Base-by-base conservation (phyloP, 2,329 filamentous ascomycete genomes). In the Escovopsis sp. region DNA sequence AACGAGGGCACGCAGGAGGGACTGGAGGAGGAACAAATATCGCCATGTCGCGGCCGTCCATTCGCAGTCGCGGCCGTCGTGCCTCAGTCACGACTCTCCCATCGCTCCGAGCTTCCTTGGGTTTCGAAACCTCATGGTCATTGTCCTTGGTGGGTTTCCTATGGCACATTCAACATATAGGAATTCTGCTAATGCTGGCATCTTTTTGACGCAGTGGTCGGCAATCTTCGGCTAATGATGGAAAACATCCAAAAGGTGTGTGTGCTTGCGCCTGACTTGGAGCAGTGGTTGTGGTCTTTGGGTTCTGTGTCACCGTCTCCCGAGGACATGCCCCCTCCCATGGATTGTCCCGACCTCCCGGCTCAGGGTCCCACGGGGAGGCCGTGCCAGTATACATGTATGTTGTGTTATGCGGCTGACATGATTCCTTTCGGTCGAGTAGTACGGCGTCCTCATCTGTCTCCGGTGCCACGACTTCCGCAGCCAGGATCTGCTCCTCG, bases 401-500 rank as follows among this genome's bases (percentile, higher is more conserved):
- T n/a, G n/a, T n/a, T n/a, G n/a, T n/a, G n/a, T n/a, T n/a, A n/a
- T n/a, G n/a, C n/a, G n/a, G n/a, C n/a, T 40, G n/a, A 27, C 32
- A 28, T 23, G 35, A 19, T 12, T 39, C n/a, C n/a, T n/a, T n/a
- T n/a, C n/a, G n/a, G n/a, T n/a, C n/a, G 21, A 10, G 29, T 53
- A 88, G 82, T 98, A 98, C 53, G 90, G 90, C 36, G 85, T 96
- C 39, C 66, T 96, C 39, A 92, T 98, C 45, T 94, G 88, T 52
- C 65, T 98, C 40, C 75, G 74, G 44, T 93, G 87, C 53, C 86
- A 94, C 56, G 83, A 92, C 57, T 92, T 90, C 52, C 76, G 80
- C 37, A 72, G 68, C 37, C 73, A 82, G 48, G 87, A 96, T 52
- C 49, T 94, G 18, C 55, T 79, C 28, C 70, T 87, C 30, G 87